A percentile compares a stretch with the other conserved stretches of the same genome.
These are phyloP conservation scores for Aureobasidium subglaciale DNA, from an alignment of 2,329 filamentous ascomycete genomes.

Conservation along the genomic window DNA sequence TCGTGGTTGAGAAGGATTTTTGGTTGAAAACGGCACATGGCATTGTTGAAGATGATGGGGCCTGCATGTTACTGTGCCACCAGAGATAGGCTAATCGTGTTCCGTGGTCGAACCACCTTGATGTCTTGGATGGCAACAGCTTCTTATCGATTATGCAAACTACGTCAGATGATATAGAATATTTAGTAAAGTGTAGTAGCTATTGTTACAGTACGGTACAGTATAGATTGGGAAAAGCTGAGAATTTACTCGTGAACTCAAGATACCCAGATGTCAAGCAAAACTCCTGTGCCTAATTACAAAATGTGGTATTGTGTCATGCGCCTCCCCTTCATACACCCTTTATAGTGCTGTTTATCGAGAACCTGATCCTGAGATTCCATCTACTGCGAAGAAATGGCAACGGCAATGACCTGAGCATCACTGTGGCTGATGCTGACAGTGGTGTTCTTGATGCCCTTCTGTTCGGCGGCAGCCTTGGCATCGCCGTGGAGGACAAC, in stretches of 20 bases:
- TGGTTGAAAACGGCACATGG: neutral
- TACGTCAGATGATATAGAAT: neutral
- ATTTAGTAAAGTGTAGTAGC: neutral
- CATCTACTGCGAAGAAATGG: slow-evolving; percentile 37
- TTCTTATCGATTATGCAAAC: neutral
- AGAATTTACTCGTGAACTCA: neutral
- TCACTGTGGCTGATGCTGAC: slow-evolving; percentile 97
- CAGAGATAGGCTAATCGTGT: neutral
- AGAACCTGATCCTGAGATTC: neutral
- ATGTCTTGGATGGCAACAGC: neutral
- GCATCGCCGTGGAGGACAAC: slow-evolving; percentile 83
- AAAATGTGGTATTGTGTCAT: slow-evolving; percentile 11
- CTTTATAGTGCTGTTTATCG: neutral
- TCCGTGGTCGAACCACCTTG: neutral
- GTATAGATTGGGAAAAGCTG: neutral
- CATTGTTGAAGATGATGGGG: neutral
- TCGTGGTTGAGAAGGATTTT: neutral
- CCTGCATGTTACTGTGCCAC: slow-evolving; percentile 2
- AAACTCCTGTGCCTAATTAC: slow-evolving; percentile 12
- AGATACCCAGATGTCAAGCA: slow-evolving; percentile 1
- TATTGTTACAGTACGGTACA: slow-evolving; percentile 13
- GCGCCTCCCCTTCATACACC: slow-evolving; percentile 1
- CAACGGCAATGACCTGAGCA: slow-evolving; percentile 87
- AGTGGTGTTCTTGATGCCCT: slow-evolving; percentile 78
- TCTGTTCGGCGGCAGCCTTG: slow-evolving; percentile 72